These are phyloP conservation scores for Paragyromitra xinjiangensis DNA, from an alignment of 495 filamentous ascomycete genomes.

Conservation along the genomic window DNA sequence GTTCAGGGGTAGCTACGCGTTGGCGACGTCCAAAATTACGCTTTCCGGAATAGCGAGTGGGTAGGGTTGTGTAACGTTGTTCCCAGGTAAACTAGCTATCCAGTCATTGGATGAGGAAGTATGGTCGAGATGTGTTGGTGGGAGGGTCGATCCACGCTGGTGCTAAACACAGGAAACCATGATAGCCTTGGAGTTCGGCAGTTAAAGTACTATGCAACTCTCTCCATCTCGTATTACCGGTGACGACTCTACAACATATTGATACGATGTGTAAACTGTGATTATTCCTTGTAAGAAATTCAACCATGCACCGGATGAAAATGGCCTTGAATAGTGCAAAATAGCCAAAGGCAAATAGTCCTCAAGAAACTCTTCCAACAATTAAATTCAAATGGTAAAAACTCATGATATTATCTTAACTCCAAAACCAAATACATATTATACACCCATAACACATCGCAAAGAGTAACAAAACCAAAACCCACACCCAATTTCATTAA, in stretches of 20 bases:
- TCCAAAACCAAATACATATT: background rate
- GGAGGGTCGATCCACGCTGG: background rate
- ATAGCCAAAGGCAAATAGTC: background rate
- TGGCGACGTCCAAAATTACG: conserved; percentile 32
- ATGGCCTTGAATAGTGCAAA: background rate
- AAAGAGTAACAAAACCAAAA: background rate
- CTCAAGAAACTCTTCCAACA: background rate
- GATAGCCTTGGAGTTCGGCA: too few species aligned
- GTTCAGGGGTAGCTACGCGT: conserved; percentile 13
- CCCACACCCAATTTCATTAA: background rate
- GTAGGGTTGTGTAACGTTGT: conserved; percentile 7
- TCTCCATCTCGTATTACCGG: too few species aligned
- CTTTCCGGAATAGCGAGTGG: conserved; percentile 12
- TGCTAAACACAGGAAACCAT: too few species aligned
- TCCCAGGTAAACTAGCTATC: background rate
- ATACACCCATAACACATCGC: background rate
- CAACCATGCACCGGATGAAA: too few species aligned
- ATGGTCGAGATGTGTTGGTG: background rate
- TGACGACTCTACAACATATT: too few species aligned
- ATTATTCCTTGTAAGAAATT: too few species aligned
- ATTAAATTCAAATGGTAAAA: background rate
- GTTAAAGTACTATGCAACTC: too few species aligned
- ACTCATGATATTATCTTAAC: background rate
- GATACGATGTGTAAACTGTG: too few species aligned
- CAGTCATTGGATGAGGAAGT: background rate